A percentile compares a stretch with the other conserved stretches of the same genome.
These are phyloP conservation scores for Beauveria asiatica DNA, from an alignment of 2,329 filamentous ascomycete species.

Conservation along the genomic window DNA sequence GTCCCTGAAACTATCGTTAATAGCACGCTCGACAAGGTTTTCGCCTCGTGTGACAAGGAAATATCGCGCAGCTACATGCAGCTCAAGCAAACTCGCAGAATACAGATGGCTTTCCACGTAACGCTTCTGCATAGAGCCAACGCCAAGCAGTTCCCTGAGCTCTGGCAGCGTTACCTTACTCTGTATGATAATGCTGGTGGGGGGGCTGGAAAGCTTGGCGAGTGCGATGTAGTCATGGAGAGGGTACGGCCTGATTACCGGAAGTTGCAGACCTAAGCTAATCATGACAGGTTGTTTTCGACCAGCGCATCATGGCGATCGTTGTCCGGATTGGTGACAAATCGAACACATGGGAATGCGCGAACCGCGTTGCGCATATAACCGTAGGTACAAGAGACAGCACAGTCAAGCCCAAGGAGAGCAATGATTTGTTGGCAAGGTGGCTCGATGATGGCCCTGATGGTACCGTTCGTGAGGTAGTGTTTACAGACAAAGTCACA, in stretches of 20 bases:
- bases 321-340: conserved; percentile 64
- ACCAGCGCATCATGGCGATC: conserved; percentile 83
- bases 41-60: conserved; percentile 45
- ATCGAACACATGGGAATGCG: conserved; percentile 53
- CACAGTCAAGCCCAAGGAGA: conserved; percentile 83
- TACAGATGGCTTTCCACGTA: conserved; percentile 86
- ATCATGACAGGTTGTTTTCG: conserved; percentile 60
- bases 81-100: conserved; percentile 61
- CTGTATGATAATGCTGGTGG: conserved; percentile 39
- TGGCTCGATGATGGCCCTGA: conserved; percentile 57
- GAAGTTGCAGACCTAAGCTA: neutral
- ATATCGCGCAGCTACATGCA: conserved; percentile 57
- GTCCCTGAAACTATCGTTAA: conserved; percentile 35
- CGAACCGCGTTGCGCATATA: conserved; percentile 75
- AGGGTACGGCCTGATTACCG: conserved; percentile 33
- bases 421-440: conserved; percentile 69
- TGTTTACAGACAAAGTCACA: conserved; percentile 40
- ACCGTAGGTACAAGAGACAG: conserved; percentile 75
- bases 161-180: conserved; percentile 68
- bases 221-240: conserved; percentile 56
- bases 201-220: conserved; percentile 40
- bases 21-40: conserved; percentile 59
- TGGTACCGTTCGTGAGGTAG: conserved; percentile 39
- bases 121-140: conserved; percentile 79
- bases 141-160: conserved; percentile 49